Conservation (phyloP, 2,329 filamentous ascomycete species). For the Alternaria dauci region DNA sequence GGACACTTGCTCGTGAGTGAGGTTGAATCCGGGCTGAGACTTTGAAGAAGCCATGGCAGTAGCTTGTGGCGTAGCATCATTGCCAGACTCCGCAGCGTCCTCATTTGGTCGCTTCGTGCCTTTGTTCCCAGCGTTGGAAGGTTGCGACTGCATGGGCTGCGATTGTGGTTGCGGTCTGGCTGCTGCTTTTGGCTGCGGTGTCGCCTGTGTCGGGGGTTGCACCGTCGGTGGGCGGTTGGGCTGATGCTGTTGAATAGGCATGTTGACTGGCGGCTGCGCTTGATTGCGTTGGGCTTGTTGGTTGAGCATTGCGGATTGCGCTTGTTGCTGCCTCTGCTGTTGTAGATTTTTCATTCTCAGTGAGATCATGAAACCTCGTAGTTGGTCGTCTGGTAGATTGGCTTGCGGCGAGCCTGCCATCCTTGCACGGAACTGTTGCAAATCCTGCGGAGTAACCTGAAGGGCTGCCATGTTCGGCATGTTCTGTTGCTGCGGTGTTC, state of each 20-base stretch:
- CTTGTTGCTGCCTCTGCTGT: slow-evolving; percentile 35
- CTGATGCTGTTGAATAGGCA: slow-evolving; percentile 28
- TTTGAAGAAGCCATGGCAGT: slow-evolving; percentile 45
- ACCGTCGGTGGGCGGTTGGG: slow-evolving; percentile 33
- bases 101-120: slow-evolving; percentile 52
- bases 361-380: slow-evolving; percentile 37
- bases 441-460: slow-evolving; percentile 52
- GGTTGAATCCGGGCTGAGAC: slow-evolving; percentile 42
- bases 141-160: slow-evolving; percentile 30
- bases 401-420: slow-evolving; percentile 38
- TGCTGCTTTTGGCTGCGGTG: slow-evolving; percentile 36
- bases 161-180: slow-evolving; percentile 29
- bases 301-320: slow-evolving; percentile 16
- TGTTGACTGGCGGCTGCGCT: slow-evolving; percentile 16
- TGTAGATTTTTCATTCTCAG: slow-evolving; percentile 35
- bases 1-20: slow-evolving; percentile 47
- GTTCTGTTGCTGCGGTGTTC: slow-evolving; percentile 39
- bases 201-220: slow-evolving; percentile 32
- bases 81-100: slow-evolving; percentile 52
- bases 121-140: slow-evolving; percentile 33
- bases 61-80: slow-evolving; percentile 47
- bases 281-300: slow-evolving; percentile 21
- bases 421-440: slow-evolving; percentile 49
- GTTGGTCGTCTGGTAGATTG: slow-evolving; percentile 38
- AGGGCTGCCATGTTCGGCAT: slow-evolving; percentile 36